These are phyloP conservation scores for Dalbergia cultrata DNA, from an alignment of 306 rosid species.

Conservation along the genomic window DNA sequence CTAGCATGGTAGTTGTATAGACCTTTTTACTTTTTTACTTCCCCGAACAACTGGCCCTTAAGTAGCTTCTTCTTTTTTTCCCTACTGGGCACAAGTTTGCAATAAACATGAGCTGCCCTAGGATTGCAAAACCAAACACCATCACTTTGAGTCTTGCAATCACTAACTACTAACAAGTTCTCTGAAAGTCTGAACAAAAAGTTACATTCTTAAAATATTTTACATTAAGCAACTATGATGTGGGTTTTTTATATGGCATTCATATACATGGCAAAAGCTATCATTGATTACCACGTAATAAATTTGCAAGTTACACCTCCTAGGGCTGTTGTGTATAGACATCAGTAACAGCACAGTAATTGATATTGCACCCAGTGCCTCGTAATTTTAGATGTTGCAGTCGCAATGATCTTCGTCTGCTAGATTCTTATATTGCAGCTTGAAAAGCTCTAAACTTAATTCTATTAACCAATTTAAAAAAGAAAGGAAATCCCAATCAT, in stretches of 20 bases:
- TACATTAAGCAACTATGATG: constrained; percentile 1
- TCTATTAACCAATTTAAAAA: background rate
- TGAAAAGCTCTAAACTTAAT: constrained; percentile 12
- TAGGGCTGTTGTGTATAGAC: background rate
- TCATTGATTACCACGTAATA: constrained; percentile 3
- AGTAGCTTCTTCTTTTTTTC: background rate
- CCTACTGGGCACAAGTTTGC: background rate
- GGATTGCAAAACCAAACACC: background rate
- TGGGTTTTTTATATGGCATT: constrained; percentile 6
- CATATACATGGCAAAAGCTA: background rate
- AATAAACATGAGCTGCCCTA: constrained; percentile 4
- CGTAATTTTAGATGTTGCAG: constrained; percentile 6
- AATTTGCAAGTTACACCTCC: background rate
- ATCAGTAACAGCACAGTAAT: background rate
- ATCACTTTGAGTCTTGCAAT: constrained; percentile 7
- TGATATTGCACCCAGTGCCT: constrained; percentile 24
- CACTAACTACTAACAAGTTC: background rate
- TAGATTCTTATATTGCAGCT: constrained; percentile 11
- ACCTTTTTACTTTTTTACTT: background rate
- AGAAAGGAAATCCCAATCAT: background rate
- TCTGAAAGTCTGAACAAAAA: background rate
- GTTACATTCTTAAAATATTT: background rate
- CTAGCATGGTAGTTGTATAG: background rate
- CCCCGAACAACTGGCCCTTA: constrained; percentile 18
- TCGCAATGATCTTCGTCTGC: constrained; percentile 29